Evolutionary conservation across 1,284 basidiomycete species (phyloP).

Genomic region (Papiliotrema nemorosa): DNA sequence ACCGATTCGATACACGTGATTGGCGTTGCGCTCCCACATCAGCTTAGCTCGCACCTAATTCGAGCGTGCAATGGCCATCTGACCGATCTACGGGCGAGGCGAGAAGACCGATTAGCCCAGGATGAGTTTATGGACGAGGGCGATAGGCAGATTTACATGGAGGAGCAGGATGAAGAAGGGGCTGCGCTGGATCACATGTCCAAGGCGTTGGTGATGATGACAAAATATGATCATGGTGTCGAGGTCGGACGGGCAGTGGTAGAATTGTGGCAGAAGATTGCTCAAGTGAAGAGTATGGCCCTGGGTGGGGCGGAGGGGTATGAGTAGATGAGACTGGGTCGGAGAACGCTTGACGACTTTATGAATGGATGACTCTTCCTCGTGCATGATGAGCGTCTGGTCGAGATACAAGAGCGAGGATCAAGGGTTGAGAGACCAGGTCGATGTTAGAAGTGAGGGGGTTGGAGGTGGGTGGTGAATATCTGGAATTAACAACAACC

Average conservation of each 20-base stretch:
- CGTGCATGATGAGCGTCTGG: too few relatives aligned
- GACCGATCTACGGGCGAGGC: constrained; percentile 5
- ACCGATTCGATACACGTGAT: constrained; percentile 64
- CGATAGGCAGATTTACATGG: constrained; percentile 18
- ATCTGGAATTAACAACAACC: too few relatives aligned
- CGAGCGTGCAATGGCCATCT: constrained; percentile 13
- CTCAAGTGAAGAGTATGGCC: neutral
- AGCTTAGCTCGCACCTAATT: constrained; percentile 9
- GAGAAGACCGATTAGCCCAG: constrained; percentile 17
- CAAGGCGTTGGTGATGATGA: constrained; percentile 14
- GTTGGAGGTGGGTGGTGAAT: too few relatives aligned
- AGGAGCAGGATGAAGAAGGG: constrained; percentile 24
- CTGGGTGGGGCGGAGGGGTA: too few relatives aligned
- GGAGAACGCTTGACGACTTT: too few relatives aligned
- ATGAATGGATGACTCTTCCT: too few relatives aligned
- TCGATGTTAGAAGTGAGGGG: too few relatives aligned
- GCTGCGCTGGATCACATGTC: constrained; percentile 15
- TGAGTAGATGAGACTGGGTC: too few relatives aligned
- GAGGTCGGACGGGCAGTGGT: constrained; percentile 2
- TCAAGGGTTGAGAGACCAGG: too few relatives aligned
- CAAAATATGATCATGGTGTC: constrained; percentile 1
- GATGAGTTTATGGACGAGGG: constrained; percentile 23
- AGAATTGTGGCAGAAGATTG: constrained; percentile 2
- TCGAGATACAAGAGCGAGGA: too few relatives aligned
- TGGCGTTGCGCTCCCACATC: constrained; percentile 33